A percentile compares a stretch with the other conserved stretches of the same genome.
These are phyloP conservation scores for Talaromyces adpressus DNA, from an alignment of 495 filamentous ascomycete genomes.

Conservation along the genomic window DNA sequence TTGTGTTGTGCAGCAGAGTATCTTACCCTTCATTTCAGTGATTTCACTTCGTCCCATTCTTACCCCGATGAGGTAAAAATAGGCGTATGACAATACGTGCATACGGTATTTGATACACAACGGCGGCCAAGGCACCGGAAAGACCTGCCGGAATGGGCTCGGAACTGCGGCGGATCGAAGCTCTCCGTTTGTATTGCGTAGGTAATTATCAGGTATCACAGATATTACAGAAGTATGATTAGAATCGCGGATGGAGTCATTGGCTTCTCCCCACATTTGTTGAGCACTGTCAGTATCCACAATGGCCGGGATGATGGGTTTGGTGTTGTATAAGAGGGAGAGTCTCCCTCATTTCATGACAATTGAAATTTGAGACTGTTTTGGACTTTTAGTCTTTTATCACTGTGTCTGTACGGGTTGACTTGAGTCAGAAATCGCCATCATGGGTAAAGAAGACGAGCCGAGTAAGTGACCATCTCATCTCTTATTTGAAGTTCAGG, in stretches of 20 bases:
- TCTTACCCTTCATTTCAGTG: background rate
- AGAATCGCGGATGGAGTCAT: background rate
- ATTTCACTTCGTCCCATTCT: background rate
- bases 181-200: background rate
- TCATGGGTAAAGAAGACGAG: slow-evolving; percentile 31
- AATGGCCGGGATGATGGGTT: background rate
- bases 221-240: background rate
- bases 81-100: background rate
- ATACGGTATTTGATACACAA: background rate
- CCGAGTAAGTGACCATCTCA: background rate
- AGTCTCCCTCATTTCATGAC: background rate
- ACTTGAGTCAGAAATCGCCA: slow-evolving; percentile 8
- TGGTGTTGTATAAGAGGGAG: background rate
- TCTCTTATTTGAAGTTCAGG: background rate
- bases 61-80: background rate
- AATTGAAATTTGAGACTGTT: background rate
- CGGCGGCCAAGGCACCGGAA: background rate
- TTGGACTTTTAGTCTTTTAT: background rate
- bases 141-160: background rate
- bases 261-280: background rate
- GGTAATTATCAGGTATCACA: background rate
- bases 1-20: too few relatives aligned
- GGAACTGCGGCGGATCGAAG: background rate
- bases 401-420: background rate
- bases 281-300: background rate